phyloP scores from a whole-genome alignment of 495 filamentous ascomycete species.

The Podospora tetraspora region DNA sequence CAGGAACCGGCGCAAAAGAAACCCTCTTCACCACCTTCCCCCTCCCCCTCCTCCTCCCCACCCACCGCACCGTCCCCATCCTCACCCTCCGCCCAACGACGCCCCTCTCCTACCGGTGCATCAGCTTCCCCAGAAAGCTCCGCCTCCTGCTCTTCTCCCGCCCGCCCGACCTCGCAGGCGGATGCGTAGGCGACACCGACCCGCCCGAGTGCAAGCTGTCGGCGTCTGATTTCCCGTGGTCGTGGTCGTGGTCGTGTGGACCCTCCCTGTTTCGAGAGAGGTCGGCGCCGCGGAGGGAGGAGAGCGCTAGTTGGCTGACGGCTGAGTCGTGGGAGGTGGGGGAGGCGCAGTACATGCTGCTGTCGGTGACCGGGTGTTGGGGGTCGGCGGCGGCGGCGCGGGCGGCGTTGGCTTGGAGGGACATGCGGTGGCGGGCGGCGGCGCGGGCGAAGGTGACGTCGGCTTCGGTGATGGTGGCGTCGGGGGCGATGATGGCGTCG shows the following conservation, averaged over 20 bases:
- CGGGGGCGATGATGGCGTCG: conserved; percentile 30
- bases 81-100: not conserved
- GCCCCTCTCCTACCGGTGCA: conserved; percentile 18
- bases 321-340: conserved; percentile 7
- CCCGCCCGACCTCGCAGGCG: not conserved
- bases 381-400: conserved; percentile 6
- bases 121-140: conserved; percentile 17
- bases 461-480: conserved; percentile 31
- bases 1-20: not conserved
- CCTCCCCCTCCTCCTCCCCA: not conserved
- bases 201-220: not conserved
- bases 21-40: not conserved
- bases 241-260: conserved; percentile 15
- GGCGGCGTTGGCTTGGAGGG: conserved; percentile 19
- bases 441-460: conserved; percentile 25
- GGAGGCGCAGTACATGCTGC: not conserved
- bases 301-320: conserved; percentile 16
- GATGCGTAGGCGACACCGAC: not conserved
- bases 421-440: conserved; percentile 23
- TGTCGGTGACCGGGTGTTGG: not conserved
- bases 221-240: not conserved
- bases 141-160: conserved; percentile 7
- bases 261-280: not conserved
- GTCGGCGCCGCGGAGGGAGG: conserved; percentile 16
- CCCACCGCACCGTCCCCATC: not conserved